Conservation (phyloP, 2,329 filamentous ascomycete genomes). For the Chaetomium sp. region DNA sequence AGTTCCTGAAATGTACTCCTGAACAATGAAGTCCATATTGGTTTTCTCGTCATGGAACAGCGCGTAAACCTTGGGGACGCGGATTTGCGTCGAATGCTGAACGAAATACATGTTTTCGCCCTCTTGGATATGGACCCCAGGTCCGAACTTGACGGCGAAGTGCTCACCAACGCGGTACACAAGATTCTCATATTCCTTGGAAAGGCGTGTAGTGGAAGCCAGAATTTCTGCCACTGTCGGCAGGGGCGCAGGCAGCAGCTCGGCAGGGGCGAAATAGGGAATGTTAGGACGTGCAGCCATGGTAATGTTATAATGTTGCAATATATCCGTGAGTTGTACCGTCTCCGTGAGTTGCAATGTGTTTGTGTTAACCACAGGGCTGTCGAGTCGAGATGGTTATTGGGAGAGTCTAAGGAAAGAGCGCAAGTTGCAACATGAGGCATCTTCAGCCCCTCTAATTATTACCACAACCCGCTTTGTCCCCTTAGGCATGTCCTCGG, state of each 20-base stretch:
- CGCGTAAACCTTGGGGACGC: constrained; percentile 5
- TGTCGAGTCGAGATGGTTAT: no score
- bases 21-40: background rate
- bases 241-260: background rate
- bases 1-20: constrained; percentile 1
- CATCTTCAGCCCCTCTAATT: no score
- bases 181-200: background rate
- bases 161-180: background rate
- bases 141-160: background rate
- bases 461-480: no score
- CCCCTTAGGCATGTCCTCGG: no score
- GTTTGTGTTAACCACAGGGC: no score
- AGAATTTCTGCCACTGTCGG: constrained; percentile 1
- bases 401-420: no score
- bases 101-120: constrained; percentile 5
- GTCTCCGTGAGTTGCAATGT: no score
- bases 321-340: no score
- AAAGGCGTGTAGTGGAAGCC: background rate
- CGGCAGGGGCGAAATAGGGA: no score
- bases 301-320: no score
- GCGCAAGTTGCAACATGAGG: no score
- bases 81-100: background rate
- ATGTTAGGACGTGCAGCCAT: no score
- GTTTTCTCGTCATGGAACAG: background rate
- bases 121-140: background rate